A percentile compares a stretch with the other conserved stretches of the same genome.
Conservation (phyloP, 768 basidiomycete genomes). For the Rossbeevera mucosa region DNA sequence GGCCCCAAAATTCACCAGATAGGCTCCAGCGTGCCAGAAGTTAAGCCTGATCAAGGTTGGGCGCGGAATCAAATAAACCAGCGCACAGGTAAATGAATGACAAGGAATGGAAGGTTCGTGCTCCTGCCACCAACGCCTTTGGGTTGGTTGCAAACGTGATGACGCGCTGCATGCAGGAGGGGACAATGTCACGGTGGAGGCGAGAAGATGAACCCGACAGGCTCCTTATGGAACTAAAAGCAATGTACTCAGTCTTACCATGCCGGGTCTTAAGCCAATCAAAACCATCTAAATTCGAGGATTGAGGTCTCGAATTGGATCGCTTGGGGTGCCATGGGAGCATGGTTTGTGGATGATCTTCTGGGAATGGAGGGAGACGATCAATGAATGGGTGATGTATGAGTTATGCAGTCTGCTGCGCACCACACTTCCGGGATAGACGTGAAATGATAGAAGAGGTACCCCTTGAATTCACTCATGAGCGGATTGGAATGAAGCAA, state of each 20-base stretch:
- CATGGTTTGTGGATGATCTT: not conserved
- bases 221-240: not conserved
- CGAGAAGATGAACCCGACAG: not conserved
- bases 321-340: not conserved
- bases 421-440: not conserved
- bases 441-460: not conserved
- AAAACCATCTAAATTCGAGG: conserved; percentile 17
- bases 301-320: not conserved
- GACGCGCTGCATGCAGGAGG: not conserved
- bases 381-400: not conserved
- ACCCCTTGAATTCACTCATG: conserved; percentile 3
- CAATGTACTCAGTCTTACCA: not conserved
- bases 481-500: not conserved
- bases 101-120: conserved; percentile 1
- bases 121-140: conserved; percentile 1
- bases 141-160: not conserved
- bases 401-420: not conserved
- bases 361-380: conserved; percentile 12
- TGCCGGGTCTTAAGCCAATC: conserved; percentile 9
- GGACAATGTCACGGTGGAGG: not conserved
- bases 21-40: not conserved
- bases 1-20: conserved; percentile 1
- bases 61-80: conserved; percentile 1
- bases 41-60: conserved; percentile 6
- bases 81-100: not conserved